Percentiles rank a stretch among this genome's conserved stretches.
These are phyloP conservation scores for Delonix regia DNA, from an alignment of 306 rosid genomes.

Conservation along the genomic window DNA sequence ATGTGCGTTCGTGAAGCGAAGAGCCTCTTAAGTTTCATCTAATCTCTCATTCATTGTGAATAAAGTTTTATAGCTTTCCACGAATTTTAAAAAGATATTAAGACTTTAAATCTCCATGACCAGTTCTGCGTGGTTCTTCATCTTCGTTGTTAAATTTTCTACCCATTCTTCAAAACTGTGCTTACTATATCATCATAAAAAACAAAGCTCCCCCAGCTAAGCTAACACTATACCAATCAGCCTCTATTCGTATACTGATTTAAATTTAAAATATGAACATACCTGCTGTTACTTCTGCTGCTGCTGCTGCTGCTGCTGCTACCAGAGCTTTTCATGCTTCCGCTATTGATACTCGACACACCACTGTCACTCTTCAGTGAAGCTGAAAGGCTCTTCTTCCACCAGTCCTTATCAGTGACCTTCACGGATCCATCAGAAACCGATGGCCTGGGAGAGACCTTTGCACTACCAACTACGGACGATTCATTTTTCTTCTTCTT, in stretches of 20 bases:
- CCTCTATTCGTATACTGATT: background rate
- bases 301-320: slow-evolving; percentile 56
- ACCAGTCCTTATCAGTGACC: slow-evolving; percentile 72
- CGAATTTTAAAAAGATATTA: background rate
- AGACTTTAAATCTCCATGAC: slow-evolving; percentile 15
- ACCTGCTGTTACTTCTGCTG: slow-evolving; percentile 64
- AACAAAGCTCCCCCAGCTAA: background rate
- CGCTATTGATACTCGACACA: slow-evolving; percentile 57
- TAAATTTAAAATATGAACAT: slow-evolving; percentile 2
- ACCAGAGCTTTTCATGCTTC: slow-evolving; percentile 63
- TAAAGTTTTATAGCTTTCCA: background rate
- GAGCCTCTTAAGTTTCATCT: background rate
- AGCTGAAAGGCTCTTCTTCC: slow-evolving; percentile 60
- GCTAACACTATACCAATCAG: background rate
- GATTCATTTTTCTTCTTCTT: slow-evolving; percentile 48
- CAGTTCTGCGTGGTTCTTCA: background rate
- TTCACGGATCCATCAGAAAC: slow-evolving; percentile 44
- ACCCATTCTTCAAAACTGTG: background rate
- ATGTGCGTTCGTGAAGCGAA: background rate
- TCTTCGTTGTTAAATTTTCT: background rate
- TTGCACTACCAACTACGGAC: slow-evolving; percentile 38
- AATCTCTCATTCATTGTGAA: background rate
- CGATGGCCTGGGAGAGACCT: slow-evolving; percentile 65
- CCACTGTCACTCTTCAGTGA: slow-evolving; percentile 55
- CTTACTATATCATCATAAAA: background rate